Evolutionary conservation across 495 filamentous ascomycete species (phyloP), one percentile per base, ranked within the genome.

Genomic region (Penicillium robsamsonii): DNA sequence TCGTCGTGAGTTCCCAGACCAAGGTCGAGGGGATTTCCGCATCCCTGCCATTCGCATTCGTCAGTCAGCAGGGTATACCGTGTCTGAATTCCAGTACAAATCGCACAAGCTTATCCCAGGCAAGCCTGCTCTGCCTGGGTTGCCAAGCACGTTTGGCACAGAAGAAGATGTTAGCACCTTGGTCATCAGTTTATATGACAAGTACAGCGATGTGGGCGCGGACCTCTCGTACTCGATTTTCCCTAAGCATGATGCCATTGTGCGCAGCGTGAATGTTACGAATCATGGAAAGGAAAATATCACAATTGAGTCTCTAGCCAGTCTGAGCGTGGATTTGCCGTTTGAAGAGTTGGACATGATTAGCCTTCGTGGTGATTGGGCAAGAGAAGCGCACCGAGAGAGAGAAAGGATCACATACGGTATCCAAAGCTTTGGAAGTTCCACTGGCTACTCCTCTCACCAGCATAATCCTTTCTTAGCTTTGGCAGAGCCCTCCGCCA

Each of bases 201-300:
- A 75, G 17, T 75, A 76, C 57, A 77, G 79, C 22, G 62, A 71
- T 29, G 67, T 83, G 20, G 71, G 72, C 0, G 80, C 78, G 0
- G 79, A 76, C 27, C 55, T 83, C 56, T 74, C 73, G 17, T 83
- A 84, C 55, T 83, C 80, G 3, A 74, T 84, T 38, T 84, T 84
- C 46, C 79, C 79, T 0, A 57, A 67, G 31, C 76, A 80, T 57
- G 74, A 82, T 57, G 77, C 80, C 1, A 66, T 84, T 46, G 74
- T 73, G n/a, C 74, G 81, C 25, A 81, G 77, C 61, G 79, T 77
- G 46, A 66, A 68, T 33, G 67, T 84, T 46, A 79, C 74, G 4
- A 84, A 84, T 46, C 73, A 76, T 45, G 77, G 80, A 40, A 69
- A 68, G 10, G 59, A 53, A 1, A 70, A 73, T 27, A 70, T 82